Percentiles rank a stretch among this genome's conserved stretches.
Conservation (phyloP, 768 basidiomycete genomes). For the Calocera viscosa region DNA sequence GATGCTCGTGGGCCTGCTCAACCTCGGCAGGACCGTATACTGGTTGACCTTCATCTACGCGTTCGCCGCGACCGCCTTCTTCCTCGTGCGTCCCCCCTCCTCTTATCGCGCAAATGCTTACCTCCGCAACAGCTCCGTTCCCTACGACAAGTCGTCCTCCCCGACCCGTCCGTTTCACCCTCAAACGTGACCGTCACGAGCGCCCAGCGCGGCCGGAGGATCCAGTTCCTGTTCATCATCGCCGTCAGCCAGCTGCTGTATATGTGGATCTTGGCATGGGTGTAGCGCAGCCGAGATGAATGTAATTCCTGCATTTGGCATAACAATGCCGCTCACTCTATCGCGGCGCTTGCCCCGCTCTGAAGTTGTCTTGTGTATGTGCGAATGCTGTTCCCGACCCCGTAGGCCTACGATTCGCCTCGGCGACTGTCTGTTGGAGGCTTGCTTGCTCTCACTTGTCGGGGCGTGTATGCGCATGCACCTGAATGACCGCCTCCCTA, state of each 20-base stretch:
- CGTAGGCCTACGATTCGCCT: too few relatives aligned
- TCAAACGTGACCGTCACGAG: slow-evolving; percentile 49
- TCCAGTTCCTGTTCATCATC: slow-evolving; percentile 79
- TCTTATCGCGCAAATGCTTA: background rate
- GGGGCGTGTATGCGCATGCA: too few relatives aligned
- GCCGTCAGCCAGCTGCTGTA: slow-evolving; percentile 72
- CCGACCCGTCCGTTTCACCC: slow-evolving; percentile 47
- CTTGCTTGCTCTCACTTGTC: too few relatives aligned
- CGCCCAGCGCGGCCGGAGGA: slow-evolving; percentile 67
- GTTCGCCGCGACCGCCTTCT: slow-evolving; percentile 83
- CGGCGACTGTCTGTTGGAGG: too few relatives aligned
- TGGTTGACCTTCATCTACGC: slow-evolving; percentile 66
- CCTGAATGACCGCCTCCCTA: too few relatives aligned
- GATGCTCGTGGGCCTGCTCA: slow-evolving; percentile 57
- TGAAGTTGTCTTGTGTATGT: too few relatives aligned
- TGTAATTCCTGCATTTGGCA: too few relatives aligned
- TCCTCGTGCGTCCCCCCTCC: slow-evolving; percentile 49
- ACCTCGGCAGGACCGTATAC: slow-evolving; percentile 50
- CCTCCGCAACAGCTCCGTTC: slow-evolving; percentile 67
- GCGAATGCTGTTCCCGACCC: too few relatives aligned
- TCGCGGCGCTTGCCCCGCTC: too few relatives aligned
- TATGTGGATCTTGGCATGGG: slow-evolving; percentile 71
- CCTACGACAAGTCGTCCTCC: slow-evolving; percentile 78
- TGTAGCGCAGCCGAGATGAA: too few relatives aligned
- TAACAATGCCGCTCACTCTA: too few relatives aligned